Evolutionary conservation across 2,329 filamentous ascomycete genomes (phyloP).

Genomic region (Microdochium nivale): DNA sequence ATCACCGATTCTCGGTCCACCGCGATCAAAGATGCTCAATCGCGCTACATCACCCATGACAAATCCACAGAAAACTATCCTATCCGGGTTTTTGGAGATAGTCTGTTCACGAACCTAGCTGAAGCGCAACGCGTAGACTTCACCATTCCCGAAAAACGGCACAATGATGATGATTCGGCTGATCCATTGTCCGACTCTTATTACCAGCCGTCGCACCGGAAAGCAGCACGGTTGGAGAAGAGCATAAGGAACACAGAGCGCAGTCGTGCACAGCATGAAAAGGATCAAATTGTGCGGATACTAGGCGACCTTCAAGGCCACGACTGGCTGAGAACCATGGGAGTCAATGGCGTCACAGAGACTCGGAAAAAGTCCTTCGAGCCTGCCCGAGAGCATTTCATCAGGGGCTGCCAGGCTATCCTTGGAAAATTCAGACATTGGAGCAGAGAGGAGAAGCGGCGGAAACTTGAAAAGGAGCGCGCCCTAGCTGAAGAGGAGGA

Average conservation of each 20-base stretch:
- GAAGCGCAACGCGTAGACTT: constrained; percentile 50
- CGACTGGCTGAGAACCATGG: constrained; percentile 90
- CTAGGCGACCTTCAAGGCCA: constrained; percentile 80
- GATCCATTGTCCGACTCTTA: constrained; percentile 49
- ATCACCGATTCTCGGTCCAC: constrained; percentile 48
- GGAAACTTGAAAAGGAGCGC: constrained; percentile 69
- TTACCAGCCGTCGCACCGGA: constrained; percentile 46
- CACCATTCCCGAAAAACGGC: constrained; percentile 37
- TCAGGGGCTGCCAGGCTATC: constrained; percentile 71
- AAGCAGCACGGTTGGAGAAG: constrained; percentile 51
- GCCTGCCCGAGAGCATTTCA: constrained; percentile 75
- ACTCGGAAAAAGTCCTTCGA: constrained; percentile 81
- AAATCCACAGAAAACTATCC: constrained; percentile 23
- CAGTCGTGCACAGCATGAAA: constrained; percentile 57
- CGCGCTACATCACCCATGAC: constrained; percentile 28
- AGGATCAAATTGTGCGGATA: constrained; percentile 53
- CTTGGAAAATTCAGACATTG: constrained; percentile 82
- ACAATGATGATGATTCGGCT: constrained; percentile 23
- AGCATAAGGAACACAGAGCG: constrained; percentile 57
- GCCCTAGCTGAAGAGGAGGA: constrained; percentile 38
- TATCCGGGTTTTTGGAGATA: constrained; percentile 45
- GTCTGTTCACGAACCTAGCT: constrained; percentile 45
- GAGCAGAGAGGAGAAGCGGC: constrained; percentile 81
- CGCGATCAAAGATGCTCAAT: constrained; percentile 10
- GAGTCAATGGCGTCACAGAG: constrained; percentile 77